phyloP scores from a whole-genome alignment of 768 basidiomycete species.

The Coprinopsis marcescibilis region DNA sequence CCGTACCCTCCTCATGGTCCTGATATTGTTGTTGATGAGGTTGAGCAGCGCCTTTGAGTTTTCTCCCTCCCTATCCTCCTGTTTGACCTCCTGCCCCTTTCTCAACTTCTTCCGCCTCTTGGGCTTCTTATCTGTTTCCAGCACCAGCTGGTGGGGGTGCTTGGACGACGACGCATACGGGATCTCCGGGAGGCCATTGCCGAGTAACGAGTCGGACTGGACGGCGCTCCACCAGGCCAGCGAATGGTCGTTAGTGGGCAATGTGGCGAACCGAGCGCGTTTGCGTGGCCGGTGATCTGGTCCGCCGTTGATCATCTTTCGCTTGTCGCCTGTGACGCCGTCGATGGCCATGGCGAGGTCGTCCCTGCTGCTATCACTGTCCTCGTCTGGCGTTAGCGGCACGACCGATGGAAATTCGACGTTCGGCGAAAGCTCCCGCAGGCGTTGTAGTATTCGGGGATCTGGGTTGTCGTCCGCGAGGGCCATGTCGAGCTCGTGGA shows the following conservation, averaged over 20 bases:
- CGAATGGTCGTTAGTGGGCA: conserved; percentile 38
- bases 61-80: conserved; percentile 12
- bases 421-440: conserved; percentile 32
- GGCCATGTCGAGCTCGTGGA: conserved; percentile 53
- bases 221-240: conserved; percentile 76
- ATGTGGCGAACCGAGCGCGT: conserved; percentile 45
- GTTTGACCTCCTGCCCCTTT: not conserved
- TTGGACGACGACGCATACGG: conserved; percentile 32
- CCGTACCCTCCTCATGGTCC: conserved; percentile 65
- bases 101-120: conserved; percentile 13
- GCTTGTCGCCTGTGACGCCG: conserved; percentile 51
- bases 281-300: conserved; percentile 53
- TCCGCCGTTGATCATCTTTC: conserved; percentile 44
- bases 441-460: conserved; percentile 17
- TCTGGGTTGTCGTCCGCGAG: conserved; percentile 24
- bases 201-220: conserved; percentile 53
- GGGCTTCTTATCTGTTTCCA: conserved; percentile 8
- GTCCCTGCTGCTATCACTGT: conserved; percentile 23
- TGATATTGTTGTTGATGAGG: conserved; percentile 73
- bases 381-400: no score
- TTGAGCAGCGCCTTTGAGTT: conserved; percentile 49
- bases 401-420: no score
- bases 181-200: conserved; percentile 58
- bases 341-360: no score
- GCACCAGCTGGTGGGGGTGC: no score